Conservation (phyloP, 2,329 filamentous ascomycete genomes). For the Diplocarpon rosae region DNA sequence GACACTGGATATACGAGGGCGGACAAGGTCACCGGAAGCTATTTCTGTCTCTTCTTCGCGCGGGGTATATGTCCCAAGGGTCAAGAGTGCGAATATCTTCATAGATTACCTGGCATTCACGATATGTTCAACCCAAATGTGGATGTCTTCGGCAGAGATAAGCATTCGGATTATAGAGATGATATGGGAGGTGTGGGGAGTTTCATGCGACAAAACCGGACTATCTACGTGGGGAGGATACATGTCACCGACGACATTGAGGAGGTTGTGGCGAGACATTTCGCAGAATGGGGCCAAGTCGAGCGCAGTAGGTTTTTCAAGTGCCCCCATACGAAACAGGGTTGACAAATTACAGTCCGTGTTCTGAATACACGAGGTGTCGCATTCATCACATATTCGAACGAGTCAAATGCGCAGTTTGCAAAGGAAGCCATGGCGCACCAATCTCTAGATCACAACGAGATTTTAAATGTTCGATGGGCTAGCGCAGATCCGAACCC, state of each 20-base stretch:
- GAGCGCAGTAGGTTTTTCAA: constrained; percentile 49
- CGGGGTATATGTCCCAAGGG: constrained; percentile 76
- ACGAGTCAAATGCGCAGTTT: constrained; percentile 82
- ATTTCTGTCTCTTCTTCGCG: constrained; percentile 89
- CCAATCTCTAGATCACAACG: constrained; percentile 80
- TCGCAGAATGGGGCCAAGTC: constrained; percentile 91
- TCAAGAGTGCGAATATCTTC: constrained; percentile 87
- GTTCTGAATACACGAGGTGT: constrained; percentile 85
- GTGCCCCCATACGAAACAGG: background rate
- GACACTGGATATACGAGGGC: constrained; percentile 73
- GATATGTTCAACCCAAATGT: constrained; percentile 90
- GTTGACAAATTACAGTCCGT: constrained; percentile 38
- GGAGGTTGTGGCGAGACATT: constrained; percentile 87
- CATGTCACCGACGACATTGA: constrained; percentile 96
- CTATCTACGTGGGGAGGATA: constrained; percentile 85
- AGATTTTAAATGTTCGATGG: constrained; percentile 94
- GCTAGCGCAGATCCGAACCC: constrained; percentile 95
- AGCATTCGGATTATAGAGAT: constrained; percentile 84
- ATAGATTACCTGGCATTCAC: constrained; percentile 74
- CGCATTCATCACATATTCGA: constrained; percentile 88
- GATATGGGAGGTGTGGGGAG: constrained; percentile 96
- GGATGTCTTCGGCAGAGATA: constrained; percentile 91
- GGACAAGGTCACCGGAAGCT: constrained; percentile 66
- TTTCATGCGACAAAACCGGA: constrained; percentile 89
- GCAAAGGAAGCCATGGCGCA: constrained; percentile 95